Conservation (phyloP, 139 green algal genomes). For the Picochlorum sp. region DNA sequence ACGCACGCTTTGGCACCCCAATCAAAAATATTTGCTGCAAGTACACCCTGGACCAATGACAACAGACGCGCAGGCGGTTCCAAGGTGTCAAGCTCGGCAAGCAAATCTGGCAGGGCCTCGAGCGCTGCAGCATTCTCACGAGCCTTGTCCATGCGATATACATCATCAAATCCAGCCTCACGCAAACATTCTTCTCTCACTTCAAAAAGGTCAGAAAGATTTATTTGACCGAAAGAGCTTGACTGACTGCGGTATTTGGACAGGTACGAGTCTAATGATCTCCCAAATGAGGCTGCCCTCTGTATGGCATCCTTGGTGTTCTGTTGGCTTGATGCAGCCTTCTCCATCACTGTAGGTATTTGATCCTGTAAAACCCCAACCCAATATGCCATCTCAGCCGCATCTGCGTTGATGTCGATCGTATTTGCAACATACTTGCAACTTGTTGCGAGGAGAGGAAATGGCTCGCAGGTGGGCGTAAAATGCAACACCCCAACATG, state of each 20-base stretch:
- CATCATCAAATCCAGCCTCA: conserved; percentile 92
- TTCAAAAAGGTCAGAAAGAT: no score
- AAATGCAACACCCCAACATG: no score
- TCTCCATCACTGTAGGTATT: conserved; percentile 63
- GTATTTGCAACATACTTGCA: conserved; percentile 83
- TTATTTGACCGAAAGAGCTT: no score
- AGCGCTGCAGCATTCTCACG: conserved; percentile 84
- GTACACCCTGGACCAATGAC: conserved; percentile 69
- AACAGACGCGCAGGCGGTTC: conserved; percentile 51
- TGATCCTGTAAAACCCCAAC: conserved; percentile 66
- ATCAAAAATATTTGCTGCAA: conserved; percentile 99
- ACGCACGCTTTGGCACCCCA: conserved; percentile 86
- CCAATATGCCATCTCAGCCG: conserved; percentile 83
- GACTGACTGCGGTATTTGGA: no score
- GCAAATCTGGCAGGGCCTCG: conserved; percentile 83
- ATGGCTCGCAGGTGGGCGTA: no score
- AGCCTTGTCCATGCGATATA: conserved; percentile 83
- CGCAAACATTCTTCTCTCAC: conserved; percentile 95
- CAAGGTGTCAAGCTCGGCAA: conserved; percentile 81
- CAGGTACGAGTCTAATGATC: no score
- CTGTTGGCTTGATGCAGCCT: conserved; percentile 51
- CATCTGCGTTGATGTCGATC: conserved; percentile 70
- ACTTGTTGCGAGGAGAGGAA: conserved; percentile 78
- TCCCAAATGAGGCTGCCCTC: no score
- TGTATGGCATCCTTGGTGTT: conserved; percentile 36